Percentiles rank a stretch among this genome's conserved stretches.
These are phyloP conservation scores for Tieghemostelium lacteum DNA, from an alignment of 78 protist genomes.

Conservation along the genomic window DNA sequence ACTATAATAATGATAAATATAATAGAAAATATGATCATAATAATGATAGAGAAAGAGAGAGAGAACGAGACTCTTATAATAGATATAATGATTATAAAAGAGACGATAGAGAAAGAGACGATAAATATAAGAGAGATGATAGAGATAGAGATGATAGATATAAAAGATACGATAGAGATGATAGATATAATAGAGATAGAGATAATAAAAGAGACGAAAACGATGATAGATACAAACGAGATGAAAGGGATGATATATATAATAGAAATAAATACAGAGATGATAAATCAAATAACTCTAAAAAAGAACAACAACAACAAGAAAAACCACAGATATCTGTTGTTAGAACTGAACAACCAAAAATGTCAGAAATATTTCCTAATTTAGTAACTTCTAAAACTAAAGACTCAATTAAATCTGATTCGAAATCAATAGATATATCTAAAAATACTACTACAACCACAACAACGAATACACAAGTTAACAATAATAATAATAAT, in stretches of 20 bases:
- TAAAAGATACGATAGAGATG: background rate
- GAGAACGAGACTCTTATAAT: background rate
- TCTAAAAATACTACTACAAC: background rate
- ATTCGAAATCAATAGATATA: background rate
- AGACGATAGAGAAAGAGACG: slow-evolving; percentile 36
- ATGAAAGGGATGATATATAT: background rate
- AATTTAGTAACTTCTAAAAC: background rate
- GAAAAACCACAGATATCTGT: background rate
- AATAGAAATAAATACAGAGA: background rate
- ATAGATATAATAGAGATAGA: background rate
- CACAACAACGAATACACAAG: background rate
- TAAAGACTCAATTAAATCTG: background rate
- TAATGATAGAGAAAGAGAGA: slow-evolving; percentile 19
- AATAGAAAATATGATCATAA: background rate
- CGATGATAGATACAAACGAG: slow-evolving; percentile 19
- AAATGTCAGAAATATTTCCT: slow-evolving; percentile 15
- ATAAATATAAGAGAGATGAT: background rate
- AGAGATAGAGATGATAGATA: background rate
- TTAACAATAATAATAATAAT: no score
- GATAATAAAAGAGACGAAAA: background rate
- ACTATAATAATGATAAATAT: slow-evolving; percentile 18
- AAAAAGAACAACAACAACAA: background rate
- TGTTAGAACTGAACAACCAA: slow-evolving; percentile 66
- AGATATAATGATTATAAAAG: slow-evolving; percentile 12
- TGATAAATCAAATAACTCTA: slow-evolving; percentile 2